phyloP scores from a whole-genome alignment of 2,329 filamentous ascomycete species.

The Fusarium proliferatum region DNA sequence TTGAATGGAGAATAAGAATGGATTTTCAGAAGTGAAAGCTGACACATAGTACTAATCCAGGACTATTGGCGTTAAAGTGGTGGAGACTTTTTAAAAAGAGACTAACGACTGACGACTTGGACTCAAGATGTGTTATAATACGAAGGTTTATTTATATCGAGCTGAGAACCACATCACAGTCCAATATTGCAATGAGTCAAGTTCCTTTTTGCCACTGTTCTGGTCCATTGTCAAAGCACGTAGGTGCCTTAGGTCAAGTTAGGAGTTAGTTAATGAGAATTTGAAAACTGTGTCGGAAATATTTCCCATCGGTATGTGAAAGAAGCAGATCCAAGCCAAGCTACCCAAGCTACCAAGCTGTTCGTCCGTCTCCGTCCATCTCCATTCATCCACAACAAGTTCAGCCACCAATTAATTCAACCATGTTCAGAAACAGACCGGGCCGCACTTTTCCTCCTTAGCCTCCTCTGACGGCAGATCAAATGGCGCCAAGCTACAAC shows the following conservation, averaged over 20 bases:
- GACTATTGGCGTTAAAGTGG: conserved; percentile 2
- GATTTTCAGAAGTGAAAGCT: not conserved
- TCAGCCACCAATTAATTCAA: conserved; percentile 13
- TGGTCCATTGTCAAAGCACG: not conserved
- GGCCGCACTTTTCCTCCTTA: conserved; percentile 14
- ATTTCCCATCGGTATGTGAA: conserved; percentile 11
- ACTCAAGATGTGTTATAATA: conserved; percentile 3
- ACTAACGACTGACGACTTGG: conserved; percentile 9
- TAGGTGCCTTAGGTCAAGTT: not conserved
- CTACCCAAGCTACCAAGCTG: not conserved
- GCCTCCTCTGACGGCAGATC: conserved; percentile 31
- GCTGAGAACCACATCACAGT: not conserved
- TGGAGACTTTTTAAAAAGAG: conserved; percentile 13
- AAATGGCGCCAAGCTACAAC: conserved; percentile 27
- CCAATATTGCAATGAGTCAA: not conserved
- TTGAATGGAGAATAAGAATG: not conserved
- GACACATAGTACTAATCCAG: not conserved
- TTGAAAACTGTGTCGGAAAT: not conserved
- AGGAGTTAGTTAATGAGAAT: not conserved
- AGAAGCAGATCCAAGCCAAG: not conserved
- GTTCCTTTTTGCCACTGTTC: not conserved
- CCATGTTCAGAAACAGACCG: conserved; percentile 25
- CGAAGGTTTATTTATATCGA: conserved; percentile 13
- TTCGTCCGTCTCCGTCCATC: not conserved
- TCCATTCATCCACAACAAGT: not conserved